Base-by-base conservation (phyloP, 2,329 filamentous ascomycete genomes). In the Trematosphaeria pertusa region DNA sequence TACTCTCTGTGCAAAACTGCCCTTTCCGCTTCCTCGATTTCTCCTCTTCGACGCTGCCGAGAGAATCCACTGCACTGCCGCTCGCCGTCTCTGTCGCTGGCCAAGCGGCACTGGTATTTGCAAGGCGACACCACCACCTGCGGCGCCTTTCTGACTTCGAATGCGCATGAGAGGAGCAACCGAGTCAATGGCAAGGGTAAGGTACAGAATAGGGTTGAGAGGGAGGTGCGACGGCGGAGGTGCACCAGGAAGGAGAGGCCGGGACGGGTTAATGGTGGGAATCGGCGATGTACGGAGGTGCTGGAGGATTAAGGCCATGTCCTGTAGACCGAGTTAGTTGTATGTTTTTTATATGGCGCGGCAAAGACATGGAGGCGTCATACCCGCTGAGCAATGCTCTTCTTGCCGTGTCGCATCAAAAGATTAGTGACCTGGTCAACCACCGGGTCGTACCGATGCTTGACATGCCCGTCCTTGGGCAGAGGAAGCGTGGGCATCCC, bases 371-470 rank as follows among this genome's bases (percentile, higher is more conserved):
- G n/a, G n/a, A n/a, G 50, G 69, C 36, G 43, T 54, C 83, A 48
- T 80, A 96, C 91, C 77, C 86, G 85, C 73, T 99, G 91, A n/a
- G 94, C 94, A 71, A 84, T 82, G 66, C 87, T 88, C 70, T 96
- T 84, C 78, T 97, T 95, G 61, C 94, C 94, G 73, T 97, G 84
- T 62, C 81, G 80, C 93, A 97, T 99, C 54, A 99, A 75, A 59
- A 96, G 79, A 69, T 91, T 92, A 14, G 91, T 96, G 61, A 97
- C 81, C 76, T 97, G 94, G 56, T 87, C 79, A 37, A 97, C 79
- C 6, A 97, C 81, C 1, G 89, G 85, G 67, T 97, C 88, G 69
- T 97, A 96, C 64, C 94, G 85, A 68, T 89, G 80, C 73, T 91
- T 88, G 61, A 93, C 75, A 73, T 89, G 81, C 46, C 79, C 73